A percentile compares a stretch with the other conserved stretches of the same genome.
These are phyloP conservation scores for Thraustochytrium striatum DNA, from an alignment of 352 stramenopile genomes.

Conservation along the genomic window DNA sequence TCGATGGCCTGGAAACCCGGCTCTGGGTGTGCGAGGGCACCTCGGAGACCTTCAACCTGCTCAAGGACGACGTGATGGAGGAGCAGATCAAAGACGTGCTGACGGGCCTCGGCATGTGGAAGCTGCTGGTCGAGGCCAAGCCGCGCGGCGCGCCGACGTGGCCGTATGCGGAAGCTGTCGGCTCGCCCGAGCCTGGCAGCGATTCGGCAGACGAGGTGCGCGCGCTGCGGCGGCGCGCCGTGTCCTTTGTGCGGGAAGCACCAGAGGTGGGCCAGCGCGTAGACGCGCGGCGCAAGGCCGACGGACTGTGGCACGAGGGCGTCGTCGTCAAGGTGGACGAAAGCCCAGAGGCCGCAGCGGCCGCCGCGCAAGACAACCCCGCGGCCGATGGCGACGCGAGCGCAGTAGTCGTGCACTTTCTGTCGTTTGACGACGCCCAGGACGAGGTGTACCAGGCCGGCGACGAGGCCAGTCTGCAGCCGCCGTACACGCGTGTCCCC, in stretches of 20 bases:
- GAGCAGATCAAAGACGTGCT: conserved; percentile 10
- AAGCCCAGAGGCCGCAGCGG: too few species aligned
- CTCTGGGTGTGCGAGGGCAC: background rate
- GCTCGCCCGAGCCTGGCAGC: background rate
- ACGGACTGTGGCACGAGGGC: background rate
- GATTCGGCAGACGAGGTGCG: background rate
- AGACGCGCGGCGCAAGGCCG: background rate
- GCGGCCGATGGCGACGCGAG: too few species aligned
- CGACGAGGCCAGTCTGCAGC: background rate
- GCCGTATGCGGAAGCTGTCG: background rate
- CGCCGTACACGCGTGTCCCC: conserved; percentile 36
- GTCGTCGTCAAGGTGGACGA: background rate
- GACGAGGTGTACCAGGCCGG: conserved; percentile 24
- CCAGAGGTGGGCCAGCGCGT: background rate
- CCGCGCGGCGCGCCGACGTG: background rate
- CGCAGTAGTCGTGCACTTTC: conserved; percentile 9
- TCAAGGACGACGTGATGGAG: background rate
- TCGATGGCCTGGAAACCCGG: background rate
- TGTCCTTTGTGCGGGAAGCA: conserved; percentile 8
- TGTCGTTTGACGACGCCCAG: conserved; percentile 8
- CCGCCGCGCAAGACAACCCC: too few species aligned
- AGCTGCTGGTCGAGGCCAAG: background rate
- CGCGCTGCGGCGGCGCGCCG: background rate
- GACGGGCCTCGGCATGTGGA: conserved; percentile 10
- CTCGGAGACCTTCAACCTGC: background rate